Base-by-base conservation (phyloP, 768 basidiomycete species). In the Naganishia friedmannii region DNA sequence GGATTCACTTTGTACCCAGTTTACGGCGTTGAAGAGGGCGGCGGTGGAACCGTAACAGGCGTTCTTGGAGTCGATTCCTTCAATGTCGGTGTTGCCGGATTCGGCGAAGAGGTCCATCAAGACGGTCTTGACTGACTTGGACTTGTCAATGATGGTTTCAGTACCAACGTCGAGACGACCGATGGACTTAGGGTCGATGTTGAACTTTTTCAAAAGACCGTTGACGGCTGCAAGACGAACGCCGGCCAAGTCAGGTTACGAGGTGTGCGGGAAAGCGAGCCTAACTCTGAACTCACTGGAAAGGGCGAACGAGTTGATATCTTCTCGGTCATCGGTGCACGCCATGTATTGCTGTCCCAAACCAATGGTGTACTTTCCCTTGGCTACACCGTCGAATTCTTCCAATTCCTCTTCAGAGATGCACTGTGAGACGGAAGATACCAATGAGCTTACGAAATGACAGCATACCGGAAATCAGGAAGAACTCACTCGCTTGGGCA, bases 21-120 rank as follows among this genome's bases (percentile, higher is more conserved):
- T 99, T 79, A 95, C 85, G 57, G 92, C 91, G 83, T 99, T 99
- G 88, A 97, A 99, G 68, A 99, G 88, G 3, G 96, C 96, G 54
- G 96, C 96, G 28, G 96, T 99, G 42, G 92, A 94, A 32, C 96
- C 96, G 77, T 99, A 99, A 85, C 96, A 99, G 23, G 96, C 96
- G 80, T 97, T 99, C 85, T 98, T 98, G 55, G 91, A 93, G 84
- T 99, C 96, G 81, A 99, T 90, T 75, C 96, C 96, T 83, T 99
- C 96, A 69, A 99, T 93, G 79, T 99, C 96, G 76, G 86, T 87
- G 87, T 99, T 99, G 69, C 93, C 93, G 34, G 89, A 87, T 70
- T 87, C 88, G 54, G 90, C 88, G 79, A 99, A 99, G 77, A 98
- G 89, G 83, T 97, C 93, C 96, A 99, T 98, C 71, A 99, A 87